These are phyloP conservation scores for Coniosporium apollinis DNA, from an alignment of 495 filamentous ascomycete genomes.

Conservation along the genomic window DNA sequence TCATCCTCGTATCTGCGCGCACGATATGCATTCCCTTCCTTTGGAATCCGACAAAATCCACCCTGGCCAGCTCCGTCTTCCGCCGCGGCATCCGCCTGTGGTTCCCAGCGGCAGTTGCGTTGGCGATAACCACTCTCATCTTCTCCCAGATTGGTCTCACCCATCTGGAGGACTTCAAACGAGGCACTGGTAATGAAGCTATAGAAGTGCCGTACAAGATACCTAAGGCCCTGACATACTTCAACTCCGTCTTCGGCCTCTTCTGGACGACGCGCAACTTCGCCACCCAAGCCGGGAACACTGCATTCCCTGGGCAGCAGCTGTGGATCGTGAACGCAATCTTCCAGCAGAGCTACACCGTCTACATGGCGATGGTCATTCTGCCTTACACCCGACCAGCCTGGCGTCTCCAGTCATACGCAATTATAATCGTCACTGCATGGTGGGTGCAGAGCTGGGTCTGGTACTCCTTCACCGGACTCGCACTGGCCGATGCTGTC, in stretches of 20 bases:
- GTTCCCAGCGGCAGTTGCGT: constrained; percentile 17
- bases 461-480: constrained; percentile 22
- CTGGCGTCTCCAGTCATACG: constrained; percentile 19
- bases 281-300: constrained; percentile 16
- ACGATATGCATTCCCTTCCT: constrained; percentile 23
- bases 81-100: constrained; percentile 16
- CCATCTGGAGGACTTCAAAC: constrained; percentile 12
- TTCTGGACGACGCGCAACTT: constrained; percentile 21
- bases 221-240: constrained; percentile 19
- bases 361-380: constrained; percentile 25
- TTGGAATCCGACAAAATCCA: constrained; percentile 8
- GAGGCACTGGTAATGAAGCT: constrained; percentile 14
- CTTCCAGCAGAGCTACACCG: constrained; percentile 24
- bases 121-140: constrained; percentile 15
- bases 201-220: constrained; percentile 11
- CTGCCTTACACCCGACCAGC: constrained; percentile 19
- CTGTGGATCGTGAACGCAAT: constrained; percentile 22
- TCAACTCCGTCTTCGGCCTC: constrained; percentile 24
- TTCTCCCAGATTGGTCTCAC: constrained; percentile 8
- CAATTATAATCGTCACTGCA: constrained; percentile 21
- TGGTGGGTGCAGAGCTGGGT: constrained; percentile 27
- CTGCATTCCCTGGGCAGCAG: constrained; percentile 20
- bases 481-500: constrained; percentile 21
- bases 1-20: constrained; percentile 24
- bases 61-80: constrained; percentile 13